Evolutionary conservation across 1,284 basidiomycete genomes (phyloP).

Genomic region (Apiotrichum sp.): DNA sequence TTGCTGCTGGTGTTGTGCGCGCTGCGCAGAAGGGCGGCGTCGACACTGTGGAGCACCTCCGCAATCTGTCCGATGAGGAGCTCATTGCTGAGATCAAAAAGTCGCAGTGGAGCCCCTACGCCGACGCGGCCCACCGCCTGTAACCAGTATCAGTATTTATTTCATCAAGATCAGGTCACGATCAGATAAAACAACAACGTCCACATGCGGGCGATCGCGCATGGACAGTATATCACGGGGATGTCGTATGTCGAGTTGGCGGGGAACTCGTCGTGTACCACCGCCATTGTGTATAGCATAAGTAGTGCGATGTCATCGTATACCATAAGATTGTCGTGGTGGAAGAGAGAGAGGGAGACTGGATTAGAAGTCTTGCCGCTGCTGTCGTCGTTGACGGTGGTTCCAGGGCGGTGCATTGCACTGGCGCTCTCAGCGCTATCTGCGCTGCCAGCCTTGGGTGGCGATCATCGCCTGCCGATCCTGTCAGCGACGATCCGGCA

Average conservation of each 20-base stretch:
- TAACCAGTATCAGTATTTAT: neutral
- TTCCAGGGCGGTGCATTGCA: no score
- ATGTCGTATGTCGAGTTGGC: neutral
- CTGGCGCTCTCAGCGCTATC: no score
- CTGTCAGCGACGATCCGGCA: no score
- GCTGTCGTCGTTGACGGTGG: no score
- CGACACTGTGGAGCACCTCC: constrained; percentile 26
- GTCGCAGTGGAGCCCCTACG: constrained; percentile 31
- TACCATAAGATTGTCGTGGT: neutral
- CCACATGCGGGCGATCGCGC: constrained; percentile 1
- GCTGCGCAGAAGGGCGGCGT: constrained; percentile 64
- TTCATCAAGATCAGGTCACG: neutral
- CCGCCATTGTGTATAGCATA: constrained; percentile 3
- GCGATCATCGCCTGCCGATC: no score
- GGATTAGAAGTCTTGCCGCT: no score
- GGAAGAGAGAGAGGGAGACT: no score
- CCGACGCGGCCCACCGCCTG: constrained; percentile 4
- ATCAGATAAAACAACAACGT: neutral
- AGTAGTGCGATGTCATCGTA: constrained; percentile 4
- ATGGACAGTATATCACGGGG: constrained; percentile 1
- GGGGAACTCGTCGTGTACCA: neutral
- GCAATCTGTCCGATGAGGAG: constrained; percentile 25
- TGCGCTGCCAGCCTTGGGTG: no score
- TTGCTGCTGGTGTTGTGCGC: constrained; percentile 67
- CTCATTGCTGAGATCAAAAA: constrained; percentile 26